Base-by-base conservation (phyloP, 2,329 filamentous ascomycete genomes). In the Hypomyces perniciosus region DNA sequence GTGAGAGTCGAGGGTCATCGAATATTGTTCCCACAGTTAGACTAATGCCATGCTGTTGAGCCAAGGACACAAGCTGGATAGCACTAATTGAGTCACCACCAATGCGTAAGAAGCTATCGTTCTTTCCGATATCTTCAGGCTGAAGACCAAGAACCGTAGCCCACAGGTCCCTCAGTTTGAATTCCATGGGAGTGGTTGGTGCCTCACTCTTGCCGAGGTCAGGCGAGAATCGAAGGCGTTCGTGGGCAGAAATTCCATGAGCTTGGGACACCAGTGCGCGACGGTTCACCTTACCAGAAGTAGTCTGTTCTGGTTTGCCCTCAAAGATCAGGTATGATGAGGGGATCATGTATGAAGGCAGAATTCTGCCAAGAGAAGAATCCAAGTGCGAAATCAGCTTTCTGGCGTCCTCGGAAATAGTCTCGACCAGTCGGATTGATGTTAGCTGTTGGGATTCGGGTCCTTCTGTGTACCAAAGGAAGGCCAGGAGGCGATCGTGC, bases 31-130 rank as follows among this genome's bases (percentile, higher is more conserved):
- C 42, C 8, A 53, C 48, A 2, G 51, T 46, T 12, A 53, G 43
- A 8, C 35, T 13, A 42, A 53, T 45, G 13, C 40, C 37, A 31
- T 46, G 34, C 8, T 38, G 41, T 34, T 49, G 50, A n/a, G 50
- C 50, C 2, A 46, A 9, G 20, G 35, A 47, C 7, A 47, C 47
- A 3, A 53, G 43, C 30, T 46, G 38, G 5, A 53, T 53, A 8
- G 51, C 51, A 9, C 31, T 42, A 8, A 75, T 62, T 0, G 73
- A 75, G 59, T 75, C 71, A 5, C 73, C 71, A 1, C 71, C 71
- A 1, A 73, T 61, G 0, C 59, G 62, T 54, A 73, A 68, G 60
- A 73, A 73, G 60, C 64, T 65, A 54, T 68, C 51, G 27, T 51
- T 43, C 8, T 42, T 41, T 4, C 47, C 37, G 45, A 53, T 50